Evolutionary conservation across 2,329 filamentous ascomycete genomes (phyloP).

Genomic region (Fusarium pininemorale): DNA sequence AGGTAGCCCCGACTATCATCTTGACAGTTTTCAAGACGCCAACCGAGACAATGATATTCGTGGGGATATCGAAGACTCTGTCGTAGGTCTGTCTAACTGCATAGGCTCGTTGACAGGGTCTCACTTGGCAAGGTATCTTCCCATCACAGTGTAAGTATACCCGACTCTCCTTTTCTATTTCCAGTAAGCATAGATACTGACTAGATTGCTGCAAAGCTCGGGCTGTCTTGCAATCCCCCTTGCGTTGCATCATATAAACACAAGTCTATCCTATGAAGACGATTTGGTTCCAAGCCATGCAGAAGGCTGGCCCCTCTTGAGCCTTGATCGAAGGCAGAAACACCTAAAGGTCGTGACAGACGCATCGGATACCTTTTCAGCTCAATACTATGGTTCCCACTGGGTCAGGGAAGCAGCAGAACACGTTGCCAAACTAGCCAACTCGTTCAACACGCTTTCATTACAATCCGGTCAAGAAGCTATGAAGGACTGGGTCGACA

Average conservation of each 20-base stretch:
- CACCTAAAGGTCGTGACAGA: background rate
- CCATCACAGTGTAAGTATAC: background rate
- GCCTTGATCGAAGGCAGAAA: fast-evolving
- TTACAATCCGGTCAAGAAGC: background rate
- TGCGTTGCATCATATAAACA: background rate
- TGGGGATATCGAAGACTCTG: background rate
- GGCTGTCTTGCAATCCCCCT: background rate
- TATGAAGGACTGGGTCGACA: background rate
- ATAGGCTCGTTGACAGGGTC: background rate
- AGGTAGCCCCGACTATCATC: background rate
- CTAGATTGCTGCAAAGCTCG: fast-evolving
- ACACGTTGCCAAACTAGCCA: background rate
- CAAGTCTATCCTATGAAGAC: background rate
- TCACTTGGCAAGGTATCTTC: background rate
- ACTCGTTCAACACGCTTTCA: background rate
- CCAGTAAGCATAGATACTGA: background rate
- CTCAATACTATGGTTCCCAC: background rate
- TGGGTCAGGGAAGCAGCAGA: background rate
- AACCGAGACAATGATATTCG: background rate
- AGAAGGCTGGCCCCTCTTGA: background rate
- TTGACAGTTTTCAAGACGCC: fast-evolving
- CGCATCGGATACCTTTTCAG: background rate
- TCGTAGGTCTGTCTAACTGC: background rate
- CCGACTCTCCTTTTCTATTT: no score
- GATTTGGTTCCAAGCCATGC: fast-evolving